These are phyloP conservation scores for Leptographium procerum DNA, from an alignment of 2,329 filamentous ascomycete genomes.

Conservation along the genomic window DNA sequence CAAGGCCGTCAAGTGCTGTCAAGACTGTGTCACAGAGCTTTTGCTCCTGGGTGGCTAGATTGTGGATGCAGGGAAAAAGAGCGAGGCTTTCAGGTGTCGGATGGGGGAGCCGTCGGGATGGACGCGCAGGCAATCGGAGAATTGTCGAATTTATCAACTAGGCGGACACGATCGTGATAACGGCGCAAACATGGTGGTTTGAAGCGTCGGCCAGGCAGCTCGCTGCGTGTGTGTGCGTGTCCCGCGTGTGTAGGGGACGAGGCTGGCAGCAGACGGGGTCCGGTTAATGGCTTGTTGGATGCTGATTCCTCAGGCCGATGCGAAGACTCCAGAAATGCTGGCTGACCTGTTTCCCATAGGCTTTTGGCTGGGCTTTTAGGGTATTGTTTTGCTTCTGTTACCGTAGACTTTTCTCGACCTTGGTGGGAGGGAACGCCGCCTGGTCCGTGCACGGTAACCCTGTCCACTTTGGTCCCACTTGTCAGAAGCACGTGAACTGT, in stretches of 20 bases:
- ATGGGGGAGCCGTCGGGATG: background rate
- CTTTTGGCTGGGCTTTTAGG: constrained; percentile 1
- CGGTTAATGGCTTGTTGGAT: background rate
- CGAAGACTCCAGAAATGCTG: background rate
- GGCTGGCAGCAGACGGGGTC: background rate
- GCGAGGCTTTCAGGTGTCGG: background rate
- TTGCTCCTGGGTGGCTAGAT: background rate
- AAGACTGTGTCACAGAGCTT: background rate
- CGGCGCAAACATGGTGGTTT: constrained; percentile 1
- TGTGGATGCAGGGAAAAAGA: background rate
- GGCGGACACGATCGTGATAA: background rate
- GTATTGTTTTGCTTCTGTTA: constrained; percentile 1
- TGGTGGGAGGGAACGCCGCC: background rate
- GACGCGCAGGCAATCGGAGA: background rate
- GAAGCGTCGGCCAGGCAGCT: background rate
- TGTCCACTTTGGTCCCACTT: background rate
- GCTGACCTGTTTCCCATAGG: background rate
- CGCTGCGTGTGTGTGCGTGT: background rate
- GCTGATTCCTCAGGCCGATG: background rate
- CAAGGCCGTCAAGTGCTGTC: background rate
- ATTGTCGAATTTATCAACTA: background rate
- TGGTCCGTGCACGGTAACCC: constrained; percentile 4
- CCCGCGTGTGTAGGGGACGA: background rate
- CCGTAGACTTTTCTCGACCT: background rate
- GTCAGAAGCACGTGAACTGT: background rate